These are phyloP conservation scores for Penicillium sp. DNA, from an alignment of 2,329 filamentous ascomycete genomes.

Conservation along the genomic window DNA sequence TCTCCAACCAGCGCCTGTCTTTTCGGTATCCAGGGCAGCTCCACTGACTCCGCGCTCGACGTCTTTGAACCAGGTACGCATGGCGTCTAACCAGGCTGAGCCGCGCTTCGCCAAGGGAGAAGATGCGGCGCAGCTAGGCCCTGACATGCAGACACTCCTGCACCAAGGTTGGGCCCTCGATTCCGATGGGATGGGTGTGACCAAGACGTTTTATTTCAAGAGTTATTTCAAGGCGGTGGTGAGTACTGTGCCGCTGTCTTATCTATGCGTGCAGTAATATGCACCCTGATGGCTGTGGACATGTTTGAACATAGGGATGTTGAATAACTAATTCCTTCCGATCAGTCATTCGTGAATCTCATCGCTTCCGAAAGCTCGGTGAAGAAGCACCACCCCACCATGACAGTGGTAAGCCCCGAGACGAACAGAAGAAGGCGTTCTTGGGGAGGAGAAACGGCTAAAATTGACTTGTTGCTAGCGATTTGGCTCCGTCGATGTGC, in stretches of 20 bases:
- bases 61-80: constrained; percentile 14
- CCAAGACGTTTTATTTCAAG: constrained; percentile 46
- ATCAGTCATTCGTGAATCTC: constrained; percentile 43
- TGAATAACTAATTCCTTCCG: not conserved
- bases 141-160: constrained; percentile 29
- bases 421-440: not conserved
- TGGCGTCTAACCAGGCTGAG: constrained; percentile 26
- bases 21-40: not conserved
- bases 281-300: too few species aligned
- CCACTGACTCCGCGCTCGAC: not conserved
- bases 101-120: constrained; percentile 37
- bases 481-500: constrained; percentile 43
- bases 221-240: constrained; percentile 46
- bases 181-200: constrained; percentile 38
- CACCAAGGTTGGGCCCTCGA: constrained; percentile 41
- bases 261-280: not conserved
- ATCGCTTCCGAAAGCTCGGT: constrained; percentile 43
- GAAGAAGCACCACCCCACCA: constrained; percentile 46
- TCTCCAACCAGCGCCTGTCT: not conserved
- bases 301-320: too few species aligned
- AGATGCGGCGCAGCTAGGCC: constrained; percentile 31
- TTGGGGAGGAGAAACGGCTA: not conserved
- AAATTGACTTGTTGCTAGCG: constrained; percentile 26
- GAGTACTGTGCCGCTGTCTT: constrained; percentile 12
- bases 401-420: constrained; percentile 40